Evolutionary conservation across 1,284 basidiomycete genomes (phyloP).

Genomic region (Trichosporon ovoides): DNA sequence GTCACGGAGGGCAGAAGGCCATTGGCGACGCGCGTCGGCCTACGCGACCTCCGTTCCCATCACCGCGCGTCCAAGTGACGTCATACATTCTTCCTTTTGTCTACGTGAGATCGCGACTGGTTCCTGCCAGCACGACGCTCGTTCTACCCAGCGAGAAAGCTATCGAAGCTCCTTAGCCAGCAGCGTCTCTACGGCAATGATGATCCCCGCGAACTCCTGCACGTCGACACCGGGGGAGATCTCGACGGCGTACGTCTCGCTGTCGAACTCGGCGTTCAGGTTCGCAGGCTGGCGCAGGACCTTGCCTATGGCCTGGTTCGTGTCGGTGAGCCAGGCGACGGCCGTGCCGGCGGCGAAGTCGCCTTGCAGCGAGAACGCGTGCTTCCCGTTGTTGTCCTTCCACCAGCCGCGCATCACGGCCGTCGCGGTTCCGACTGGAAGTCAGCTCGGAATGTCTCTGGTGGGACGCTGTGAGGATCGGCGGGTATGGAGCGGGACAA

Average conservation of each 20-base stretch:
- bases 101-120: neutral
- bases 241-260: neutral
- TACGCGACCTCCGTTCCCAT: too few species aligned
- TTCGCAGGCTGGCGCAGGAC: neutral
- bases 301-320: conserved; percentile 1
- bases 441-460: too few species aligned
- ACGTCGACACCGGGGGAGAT: neutral
- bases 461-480: too few species aligned
- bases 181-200: neutral
- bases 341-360: neutral
- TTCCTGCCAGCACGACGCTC: too few species aligned
- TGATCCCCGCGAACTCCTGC: neutral
- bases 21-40: too few species aligned
- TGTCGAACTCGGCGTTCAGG: neutral
- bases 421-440: too few species aligned
- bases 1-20: too few species aligned
- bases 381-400: conserved; percentile 2
- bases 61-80: too few species aligned
- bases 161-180: neutral
- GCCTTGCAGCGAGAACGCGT: neutral
- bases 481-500: too few species aligned
- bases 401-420: neutral
- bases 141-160: too few species aligned
- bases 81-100: neutral
- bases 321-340: neutral